Percentiles rank a stretch among this genome's conserved stretches.
phyloP scores from a whole-genome alignment of 2,329 filamentous ascomycete genomes.

The Exserohilum turcica region DNA sequence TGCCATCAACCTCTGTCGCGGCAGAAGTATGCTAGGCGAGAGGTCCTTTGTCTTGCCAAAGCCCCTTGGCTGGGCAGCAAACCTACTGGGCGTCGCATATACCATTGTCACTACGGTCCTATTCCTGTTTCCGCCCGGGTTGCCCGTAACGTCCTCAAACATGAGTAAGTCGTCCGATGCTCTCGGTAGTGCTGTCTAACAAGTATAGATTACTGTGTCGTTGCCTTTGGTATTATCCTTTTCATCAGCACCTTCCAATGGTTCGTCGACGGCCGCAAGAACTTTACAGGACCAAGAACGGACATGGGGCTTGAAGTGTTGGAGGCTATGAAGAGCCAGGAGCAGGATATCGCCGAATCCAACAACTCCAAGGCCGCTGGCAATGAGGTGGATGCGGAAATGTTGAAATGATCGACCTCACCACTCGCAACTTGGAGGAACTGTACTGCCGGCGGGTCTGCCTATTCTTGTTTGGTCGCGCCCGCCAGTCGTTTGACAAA shows the following conservation, averaged over 20 bases:
- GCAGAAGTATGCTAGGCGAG: constrained; percentile 66
- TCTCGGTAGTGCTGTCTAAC: constrained; percentile 16
- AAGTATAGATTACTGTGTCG: constrained; percentile 56
- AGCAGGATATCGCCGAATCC: constrained; percentile 6
- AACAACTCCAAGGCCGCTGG: constrained; percentile 12
- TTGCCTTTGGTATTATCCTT: constrained; percentile 63
- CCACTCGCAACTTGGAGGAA: background rate
- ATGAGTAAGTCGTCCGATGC: constrained; percentile 62
- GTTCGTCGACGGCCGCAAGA: constrained; percentile 65
- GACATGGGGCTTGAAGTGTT: constrained; percentile 52
- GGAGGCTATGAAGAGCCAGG: constrained; percentile 36
- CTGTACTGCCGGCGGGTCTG: background rate
- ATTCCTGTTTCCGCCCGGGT: constrained; percentile 73
- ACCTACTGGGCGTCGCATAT: constrained; percentile 66
- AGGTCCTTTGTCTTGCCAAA: constrained; percentile 63
- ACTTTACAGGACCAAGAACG: constrained; percentile 58
- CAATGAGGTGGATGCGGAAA: constrained; percentile 10
- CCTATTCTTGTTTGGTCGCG: background rate
- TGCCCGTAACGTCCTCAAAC: constrained; percentile 67
- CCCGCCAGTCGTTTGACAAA: background rate
- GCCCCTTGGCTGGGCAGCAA: constrained; percentile 64
- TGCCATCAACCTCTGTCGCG: constrained; percentile 69
- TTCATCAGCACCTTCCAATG: constrained; percentile 63
- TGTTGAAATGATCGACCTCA: background rate
- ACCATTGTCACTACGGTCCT: constrained; percentile 73